phyloP scores from a whole-genome alignment of 768 basidiomycete genomes.

The Mycena haematopus region DNA sequence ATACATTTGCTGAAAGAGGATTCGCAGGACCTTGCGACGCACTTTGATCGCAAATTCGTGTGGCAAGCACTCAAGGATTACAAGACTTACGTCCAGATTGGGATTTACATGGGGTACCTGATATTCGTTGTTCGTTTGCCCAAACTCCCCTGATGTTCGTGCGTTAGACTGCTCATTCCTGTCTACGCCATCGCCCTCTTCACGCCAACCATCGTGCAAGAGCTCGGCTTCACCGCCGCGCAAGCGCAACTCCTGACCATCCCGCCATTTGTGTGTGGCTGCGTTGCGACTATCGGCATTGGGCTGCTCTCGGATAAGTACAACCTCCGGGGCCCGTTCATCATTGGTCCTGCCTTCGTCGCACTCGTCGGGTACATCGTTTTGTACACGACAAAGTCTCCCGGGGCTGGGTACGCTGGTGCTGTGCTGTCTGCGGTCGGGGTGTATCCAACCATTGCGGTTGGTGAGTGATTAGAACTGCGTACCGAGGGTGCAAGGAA shows the following conservation, averaged over 20 bases:
- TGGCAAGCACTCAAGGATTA: conserved; percentile 56
- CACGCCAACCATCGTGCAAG: conserved; percentile 55
- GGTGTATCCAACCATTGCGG: conserved; percentile 47
- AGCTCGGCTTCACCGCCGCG: conserved; percentile 56
- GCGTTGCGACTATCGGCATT: conserved; percentile 47
- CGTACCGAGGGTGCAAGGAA: not conserved
- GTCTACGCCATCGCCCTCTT: conserved; percentile 42
- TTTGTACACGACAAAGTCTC: conserved; percentile 42
- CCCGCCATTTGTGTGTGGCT: conserved; percentile 56
- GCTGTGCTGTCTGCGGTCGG: conserved; percentile 49
- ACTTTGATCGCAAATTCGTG: conserved; percentile 52
- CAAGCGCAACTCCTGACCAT: conserved; percentile 58
- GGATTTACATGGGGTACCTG: conserved; percentile 50
- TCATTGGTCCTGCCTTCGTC: conserved; percentile 48
- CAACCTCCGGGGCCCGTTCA: conserved; percentile 54
- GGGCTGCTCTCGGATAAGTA: conserved; percentile 51
- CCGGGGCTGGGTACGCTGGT: conserved; percentile 44
- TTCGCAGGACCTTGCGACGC: conserved; percentile 49
- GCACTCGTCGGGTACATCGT: conserved; percentile 60
- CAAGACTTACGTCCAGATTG: conserved; percentile 47
- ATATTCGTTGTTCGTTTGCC: too few species aligned
- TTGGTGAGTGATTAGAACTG: conserved; percentile 20
- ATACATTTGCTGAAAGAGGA: conserved; percentile 52
- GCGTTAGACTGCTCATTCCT: conserved; percentile 47
- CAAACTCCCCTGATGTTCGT: not conserved